A percentile compares a stretch with the other conserved stretches of the same genome.
Evolutionary conservation across 805 yeast genomes (phyloP).

Genomic region (Clavispora carvajalis): DNA sequence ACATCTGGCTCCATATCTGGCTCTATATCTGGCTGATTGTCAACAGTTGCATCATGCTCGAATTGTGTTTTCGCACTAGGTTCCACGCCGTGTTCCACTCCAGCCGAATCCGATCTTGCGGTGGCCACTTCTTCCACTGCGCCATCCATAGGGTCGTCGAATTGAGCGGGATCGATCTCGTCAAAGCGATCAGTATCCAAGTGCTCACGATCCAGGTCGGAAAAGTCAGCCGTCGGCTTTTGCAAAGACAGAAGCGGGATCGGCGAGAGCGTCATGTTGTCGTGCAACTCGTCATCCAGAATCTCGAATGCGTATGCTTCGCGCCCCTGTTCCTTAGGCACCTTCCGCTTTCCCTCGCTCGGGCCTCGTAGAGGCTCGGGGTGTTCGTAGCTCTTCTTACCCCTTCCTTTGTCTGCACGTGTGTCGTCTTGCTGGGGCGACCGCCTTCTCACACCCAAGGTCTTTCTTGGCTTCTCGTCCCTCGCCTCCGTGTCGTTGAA

Average conservation of each 20-base stretch:
- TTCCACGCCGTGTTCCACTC: too few species aligned
- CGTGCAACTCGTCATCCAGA: neutral
- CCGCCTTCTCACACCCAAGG: neutral
- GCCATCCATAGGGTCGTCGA: neutral
- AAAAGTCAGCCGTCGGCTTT: neutral
- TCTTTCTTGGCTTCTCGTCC: neutral
- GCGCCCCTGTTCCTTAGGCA: neutral
- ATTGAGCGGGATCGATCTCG: neutral
- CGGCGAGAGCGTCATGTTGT: constrained; percentile 1
- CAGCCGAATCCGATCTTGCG: too few species aligned
- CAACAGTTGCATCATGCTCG: too few species aligned
- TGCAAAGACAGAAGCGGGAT: constrained; percentile 1
- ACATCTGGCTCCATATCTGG: too few species aligned
- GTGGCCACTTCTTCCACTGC: too few species aligned
- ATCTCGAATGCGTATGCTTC: neutral
- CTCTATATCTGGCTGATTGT: too few species aligned
- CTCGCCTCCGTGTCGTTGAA: constrained; percentile 40
- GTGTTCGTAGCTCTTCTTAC: neutral
- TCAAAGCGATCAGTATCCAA: neutral
- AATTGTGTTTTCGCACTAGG: too few species aligned
- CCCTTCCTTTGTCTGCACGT: neutral
- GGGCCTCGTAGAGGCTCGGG: too few species aligned
- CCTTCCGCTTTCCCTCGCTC: neutral
- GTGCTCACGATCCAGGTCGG: neutral
- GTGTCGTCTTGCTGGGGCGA: neutral